Base-by-base conservation (phyloP, 139 green algal genomes). In the Pseudopediastrum boryanum region DNA sequence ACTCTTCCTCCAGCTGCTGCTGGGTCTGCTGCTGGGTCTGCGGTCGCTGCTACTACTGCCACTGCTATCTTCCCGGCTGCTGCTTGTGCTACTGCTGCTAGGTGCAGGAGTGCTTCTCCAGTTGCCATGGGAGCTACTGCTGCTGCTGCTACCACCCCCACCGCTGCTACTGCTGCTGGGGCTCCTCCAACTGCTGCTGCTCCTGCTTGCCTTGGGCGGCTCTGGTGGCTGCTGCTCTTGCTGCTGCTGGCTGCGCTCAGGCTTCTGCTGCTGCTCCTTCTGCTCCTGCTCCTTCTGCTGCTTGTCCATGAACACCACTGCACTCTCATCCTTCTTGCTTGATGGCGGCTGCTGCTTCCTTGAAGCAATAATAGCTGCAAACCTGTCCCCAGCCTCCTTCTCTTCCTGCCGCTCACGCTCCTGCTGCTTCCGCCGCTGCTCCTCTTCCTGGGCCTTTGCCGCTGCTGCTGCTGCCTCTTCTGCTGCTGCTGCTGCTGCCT, bases 331-430 rank as follows among this genome's bases (percentile, higher is more conserved):
- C 2, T n/a, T n/a, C n/a, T n/a, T n/a, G n/a, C n/a, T n/a, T n/a
- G n/a, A n/a, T n/a, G 38, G 36, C 36, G 43, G 71, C 38, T 78
- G 38, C 71, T 58, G 54, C n/a, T 54, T 44, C 21, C 54, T 52
- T 33, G 38, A 38, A 42, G 71, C 71, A 29, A 78, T 68, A 54
- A 78, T 78, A 31, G 35, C 33, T 35, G 71, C 71, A 58, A 58
- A 78, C 6, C 71, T 25, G 38, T 36, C 54, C 33, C 71, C 71
- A 16, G n/a, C 36, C 27, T 46, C 13, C 16, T 25, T 56, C 13
- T 56, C 46, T 12, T 12, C 46, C 13, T 16, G 13, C 46, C 13
- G 13, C 13, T 16, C 46, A 56, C n/a, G n/a, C n/a, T n/a, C n/a
- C n/a, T n/a, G n/a, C n/a, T n/a, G n/a, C n/a, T n/a, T n/a, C n/a